Conservation (phyloP, 768 basidiomycete species). For the Scleroderma bovista region DNA sequence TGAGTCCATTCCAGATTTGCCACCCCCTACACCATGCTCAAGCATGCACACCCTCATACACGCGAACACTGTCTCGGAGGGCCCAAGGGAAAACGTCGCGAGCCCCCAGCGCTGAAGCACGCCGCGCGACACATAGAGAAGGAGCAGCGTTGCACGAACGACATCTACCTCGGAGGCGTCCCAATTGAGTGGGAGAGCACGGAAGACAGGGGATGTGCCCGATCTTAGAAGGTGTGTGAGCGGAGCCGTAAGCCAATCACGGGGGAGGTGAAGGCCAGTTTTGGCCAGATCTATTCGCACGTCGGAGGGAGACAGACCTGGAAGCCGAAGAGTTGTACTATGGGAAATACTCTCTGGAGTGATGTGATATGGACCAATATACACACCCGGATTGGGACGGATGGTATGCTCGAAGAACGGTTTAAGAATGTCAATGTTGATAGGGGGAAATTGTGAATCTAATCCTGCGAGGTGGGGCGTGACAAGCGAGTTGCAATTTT, state of each 20-base stretch:
- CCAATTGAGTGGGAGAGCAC: constrained; percentile 63
- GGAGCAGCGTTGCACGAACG: constrained; percentile 58
- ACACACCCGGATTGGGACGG: constrained; percentile 33
- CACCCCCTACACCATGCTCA: constrained; percentile 57
- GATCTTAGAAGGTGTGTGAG: constrained; percentile 80
- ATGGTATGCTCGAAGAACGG: constrained; percentile 57
- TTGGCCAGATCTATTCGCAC: constrained; percentile 17
- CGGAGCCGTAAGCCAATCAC: constrained; percentile 66
- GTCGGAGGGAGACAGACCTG: constrained; percentile 5
- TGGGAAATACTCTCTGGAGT: constrained; percentile 52
- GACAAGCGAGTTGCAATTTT: constrained; percentile 8
- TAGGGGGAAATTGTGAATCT: constrained; percentile 18
- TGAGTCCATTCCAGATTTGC: constrained; percentile 26
- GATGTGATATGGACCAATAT: constrained; percentile 46
- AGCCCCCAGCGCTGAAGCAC: constrained; percentile 40
- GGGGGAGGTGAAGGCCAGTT: constrained; percentile 41
- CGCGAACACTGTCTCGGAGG: constrained; percentile 48
- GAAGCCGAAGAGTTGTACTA: constrained; percentile 50
- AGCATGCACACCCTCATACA: constrained; percentile 97
- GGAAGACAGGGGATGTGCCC: constrained; percentile 65
- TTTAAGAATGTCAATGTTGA: constrained; percentile 26
- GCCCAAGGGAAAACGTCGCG: constrained; percentile 21
- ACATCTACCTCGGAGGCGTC: constrained; percentile 75
- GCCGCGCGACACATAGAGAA: constrained; percentile 48
- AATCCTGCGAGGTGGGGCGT: constrained; percentile 15